phyloP scores from a whole-genome alignment of 2,329 filamentous ascomycete species.

The Alternaria ventricosa region DNA sequence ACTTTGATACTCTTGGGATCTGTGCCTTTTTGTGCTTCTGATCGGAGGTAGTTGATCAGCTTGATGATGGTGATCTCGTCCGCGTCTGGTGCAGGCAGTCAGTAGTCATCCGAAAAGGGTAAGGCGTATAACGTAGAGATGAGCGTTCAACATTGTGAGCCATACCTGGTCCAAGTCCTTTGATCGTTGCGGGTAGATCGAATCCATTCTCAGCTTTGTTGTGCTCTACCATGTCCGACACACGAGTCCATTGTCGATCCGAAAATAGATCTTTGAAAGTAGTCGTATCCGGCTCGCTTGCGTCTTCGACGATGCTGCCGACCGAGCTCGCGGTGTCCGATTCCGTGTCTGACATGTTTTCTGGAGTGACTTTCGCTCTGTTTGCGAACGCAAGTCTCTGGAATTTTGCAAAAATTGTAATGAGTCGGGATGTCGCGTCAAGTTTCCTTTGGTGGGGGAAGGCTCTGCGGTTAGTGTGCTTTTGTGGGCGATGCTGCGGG shows the following conservation, averaged over 20 bases:
- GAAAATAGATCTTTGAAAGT: conserved; percentile 47
- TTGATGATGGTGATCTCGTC: conserved; percentile 45
- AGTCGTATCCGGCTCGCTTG: conserved; percentile 44
- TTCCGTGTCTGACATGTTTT: conserved; percentile 37
- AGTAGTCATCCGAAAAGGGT: conserved; percentile 25
- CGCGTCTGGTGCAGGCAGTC: conserved; percentile 27
- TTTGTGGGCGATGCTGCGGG: conserved; percentile 40
- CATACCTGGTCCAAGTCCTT: conserved; percentile 39
- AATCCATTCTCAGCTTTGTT: conserved; percentile 37
- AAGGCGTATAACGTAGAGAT: conserved; percentile 5
- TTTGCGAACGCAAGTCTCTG: neutral
- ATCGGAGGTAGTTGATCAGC: conserved; percentile 57
- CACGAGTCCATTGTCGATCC: conserved; percentile 37
- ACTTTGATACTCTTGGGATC: conserved; percentile 57
- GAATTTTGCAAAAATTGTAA: neutral
- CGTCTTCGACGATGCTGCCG: conserved; percentile 44
- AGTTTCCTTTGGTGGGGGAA: conserved; percentile 23
- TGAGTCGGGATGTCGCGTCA: neutral
- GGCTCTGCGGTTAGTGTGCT: conserved; percentile 32
- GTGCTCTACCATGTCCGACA: conserved; percentile 37
- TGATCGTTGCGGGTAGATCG: conserved; percentile 34
- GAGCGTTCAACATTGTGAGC: neutral
- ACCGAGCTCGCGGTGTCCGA: conserved; percentile 43
- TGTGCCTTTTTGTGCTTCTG: conserved; percentile 48
- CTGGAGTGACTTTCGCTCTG: neutral